These are phyloP conservation scores for Skeletonema potamos DNA, from an alignment of 108 stramenopile genomes.

Conservation along the genomic window DNA sequence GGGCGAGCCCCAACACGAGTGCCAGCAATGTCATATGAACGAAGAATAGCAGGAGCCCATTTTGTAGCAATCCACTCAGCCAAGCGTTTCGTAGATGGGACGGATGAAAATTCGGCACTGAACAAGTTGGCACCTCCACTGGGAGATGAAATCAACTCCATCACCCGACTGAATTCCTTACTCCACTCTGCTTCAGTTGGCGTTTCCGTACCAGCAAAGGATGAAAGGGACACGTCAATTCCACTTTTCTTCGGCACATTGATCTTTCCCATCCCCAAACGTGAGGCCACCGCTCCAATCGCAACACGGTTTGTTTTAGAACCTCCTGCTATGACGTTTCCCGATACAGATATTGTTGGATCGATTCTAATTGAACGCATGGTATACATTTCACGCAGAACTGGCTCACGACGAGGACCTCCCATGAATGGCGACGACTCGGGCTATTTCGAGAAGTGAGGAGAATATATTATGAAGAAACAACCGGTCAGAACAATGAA, in stretches of 20 bases:
- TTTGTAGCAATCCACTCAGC: slow-evolving; percentile 83
- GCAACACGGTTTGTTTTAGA: slow-evolving; percentile 62
- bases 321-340: slow-evolving; percentile 51
- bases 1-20: slow-evolving; percentile 76
- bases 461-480: neutral
- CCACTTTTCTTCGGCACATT: neutral
- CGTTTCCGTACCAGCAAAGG: slow-evolving; percentile 53
- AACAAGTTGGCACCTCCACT: slow-evolving; percentile 53
- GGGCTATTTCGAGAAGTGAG: slow-evolving; percentile 27
- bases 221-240: slow-evolving; percentile 60
- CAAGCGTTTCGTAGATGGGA: slow-evolving; percentile 61
- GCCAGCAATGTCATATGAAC: slow-evolving; percentile 82
- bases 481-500: neutral
- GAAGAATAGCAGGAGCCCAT: slow-evolving; percentile 82
- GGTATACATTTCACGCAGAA: slow-evolving; percentile 74
- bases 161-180: slow-evolving; percentile 61
- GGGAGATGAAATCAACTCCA: slow-evolving; percentile 17
- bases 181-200: slow-evolving; percentile 61
- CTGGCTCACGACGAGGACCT: slow-evolving; percentile 64
- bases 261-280: slow-evolving; percentile 45
- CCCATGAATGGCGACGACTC: slow-evolving; percentile 76
- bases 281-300: slow-evolving; percentile 62
- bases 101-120: slow-evolving; percentile 53
- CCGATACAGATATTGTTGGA: slow-evolving; percentile 58
- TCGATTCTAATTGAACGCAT: slow-evolving; percentile 76